Base-by-base conservation (phyloP, 805 yeast genomes). In the Candida schatavii region DNA sequence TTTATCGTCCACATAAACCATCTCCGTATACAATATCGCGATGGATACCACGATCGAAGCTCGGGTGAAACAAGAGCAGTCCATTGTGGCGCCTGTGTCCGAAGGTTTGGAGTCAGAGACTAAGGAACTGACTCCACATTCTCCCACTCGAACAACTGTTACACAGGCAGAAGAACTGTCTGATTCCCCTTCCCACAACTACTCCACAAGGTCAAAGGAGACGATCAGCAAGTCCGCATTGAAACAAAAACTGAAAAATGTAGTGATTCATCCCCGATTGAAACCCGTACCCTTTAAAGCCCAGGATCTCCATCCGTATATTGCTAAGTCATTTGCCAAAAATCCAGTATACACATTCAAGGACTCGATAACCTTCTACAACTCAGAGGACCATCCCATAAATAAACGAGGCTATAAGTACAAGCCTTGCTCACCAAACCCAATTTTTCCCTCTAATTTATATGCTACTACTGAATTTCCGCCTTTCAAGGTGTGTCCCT, bases 371-470 rank as follows among this genome's bases (percentile, higher is more conserved):
- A 46, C 46, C 19, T 74, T 78, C 50, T 70, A 55, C 49, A 59
- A 65, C 26, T 69, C 75, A 19, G 95, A 86, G n/a, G 97, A 89
- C 42, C 78, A 81, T 39, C 97, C 97, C 0, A 69, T 76, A 50
- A 88, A 88, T 57, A 77, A 80, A 50, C 65, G 93, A 39, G 91
- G 95, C 1, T 91, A 83, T 66, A 80, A 88, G 46, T 91, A 90
- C 59, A 71, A 78, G 36, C 81, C 89, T 13, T 87, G 96, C 55
- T 72, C 82, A 3, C 89, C 95, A 0, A 81, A 81, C 50, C 83
- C 85, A 2, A 51, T 55, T 1, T 74, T 88, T 43, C 59, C 65
- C 2, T 72, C 82, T 10, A 64, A 79, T 21, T 68, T 81, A 50
- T 90, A 85, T 55, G 69, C 84, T 29, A 78, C 88, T 1, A 78